Evolutionary conservation across 129 eudicot genomes (phyloP).

Genomic region (Kitagawia praeruptora): DNA sequence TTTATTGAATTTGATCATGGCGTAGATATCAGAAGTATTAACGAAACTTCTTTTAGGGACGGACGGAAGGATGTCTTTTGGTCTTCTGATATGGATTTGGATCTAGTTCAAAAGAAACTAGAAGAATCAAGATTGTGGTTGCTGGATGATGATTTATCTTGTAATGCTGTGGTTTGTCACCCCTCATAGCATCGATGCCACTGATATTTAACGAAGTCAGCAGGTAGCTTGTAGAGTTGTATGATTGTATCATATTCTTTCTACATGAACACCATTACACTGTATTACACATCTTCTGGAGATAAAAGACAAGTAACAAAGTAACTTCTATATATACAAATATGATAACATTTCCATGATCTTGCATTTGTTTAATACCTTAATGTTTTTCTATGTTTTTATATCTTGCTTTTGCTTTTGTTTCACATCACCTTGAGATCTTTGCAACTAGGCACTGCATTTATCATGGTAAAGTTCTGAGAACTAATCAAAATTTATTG

Average conservation of each 20-base stretch:
- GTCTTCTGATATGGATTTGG: conserved; percentile 37
- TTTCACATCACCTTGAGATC: too few relatives aligned
- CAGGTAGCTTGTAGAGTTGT: not conserved
- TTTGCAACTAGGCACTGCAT: too few relatives aligned
- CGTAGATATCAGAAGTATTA: conserved; percentile 22
- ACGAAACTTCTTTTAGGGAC: conserved; percentile 19
- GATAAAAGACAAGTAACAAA: too few relatives aligned
- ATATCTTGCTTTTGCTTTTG: too few relatives aligned
- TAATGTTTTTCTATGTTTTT: too few relatives aligned
- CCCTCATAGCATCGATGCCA: conserved; percentile 24
- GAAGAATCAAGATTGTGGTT: conserved; percentile 49
- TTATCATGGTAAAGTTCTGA: too few relatives aligned
- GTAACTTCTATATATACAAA: too few relatives aligned
- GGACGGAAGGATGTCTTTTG: conserved; percentile 38
- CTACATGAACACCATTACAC: not conserved
- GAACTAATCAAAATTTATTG: too few relatives aligned
- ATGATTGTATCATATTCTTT: conserved; percentile 7
- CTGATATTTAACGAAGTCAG: too few relatives aligned
- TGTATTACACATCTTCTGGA: too few relatives aligned
- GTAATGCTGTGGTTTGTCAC: conserved; percentile 68
- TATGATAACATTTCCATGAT: too few relatives aligned
- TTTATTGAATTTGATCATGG: conserved; percentile 27
- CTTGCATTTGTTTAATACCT: too few relatives aligned
- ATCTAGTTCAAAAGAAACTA: conserved; percentile 38
- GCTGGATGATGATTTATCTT: conserved; percentile 52